phyloP scores from a whole-genome alignment of 2,329 filamentous ascomycete genomes.

The Arachnomyces sp. region DNA sequence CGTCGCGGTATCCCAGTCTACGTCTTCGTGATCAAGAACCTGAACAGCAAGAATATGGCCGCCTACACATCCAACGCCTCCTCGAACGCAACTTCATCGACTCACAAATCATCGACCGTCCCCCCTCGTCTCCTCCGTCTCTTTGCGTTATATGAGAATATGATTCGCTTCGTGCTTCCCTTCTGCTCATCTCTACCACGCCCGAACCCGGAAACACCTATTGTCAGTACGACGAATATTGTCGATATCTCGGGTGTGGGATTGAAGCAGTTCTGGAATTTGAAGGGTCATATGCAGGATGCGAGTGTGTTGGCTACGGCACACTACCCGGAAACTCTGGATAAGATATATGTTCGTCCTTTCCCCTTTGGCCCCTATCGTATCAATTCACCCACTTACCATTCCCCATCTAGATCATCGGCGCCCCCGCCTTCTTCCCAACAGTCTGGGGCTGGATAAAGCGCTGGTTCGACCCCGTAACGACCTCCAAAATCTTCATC shows the following conservation, averaged over 20 bases:
- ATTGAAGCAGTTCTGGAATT: conserved; percentile 89
- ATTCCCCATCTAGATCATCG: conserved; percentile 55
- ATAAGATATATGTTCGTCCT: conserved; percentile 59
- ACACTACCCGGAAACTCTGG: conserved; percentile 89
- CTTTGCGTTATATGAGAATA: conserved; percentile 88
- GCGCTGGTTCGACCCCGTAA: conserved; percentile 90
- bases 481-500: conserved; percentile 93
- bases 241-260: conserved; percentile 85
- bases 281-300: conserved; percentile 89
- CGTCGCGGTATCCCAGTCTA: conserved; percentile 86
- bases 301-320: conserved; percentile 81
- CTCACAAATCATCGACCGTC: conserved; percentile 49
- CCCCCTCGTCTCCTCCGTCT: conserved; percentile 71
- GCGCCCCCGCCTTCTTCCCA: conserved; percentile 81
- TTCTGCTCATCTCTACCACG: conserved; percentile 72
- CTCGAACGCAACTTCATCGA: conserved; percentile 45
- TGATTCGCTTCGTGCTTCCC: conserved; percentile 79
- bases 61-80: conserved; percentile 56
- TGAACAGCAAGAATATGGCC: conserved; percentile 73
- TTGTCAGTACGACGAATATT: conserved; percentile 89
- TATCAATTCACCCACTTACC: conserved; percentile 1
- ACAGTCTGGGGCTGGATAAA: conserved; percentile 91
- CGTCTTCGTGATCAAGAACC: conserved; percentile 74
- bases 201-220: conserved; percentile 67
- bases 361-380: conserved; percentile 9